These are phyloP conservation scores for Neohortaea acidophila DNA, from an alignment of 495 filamentous ascomycete genomes.

Conservation along the genomic window DNA sequence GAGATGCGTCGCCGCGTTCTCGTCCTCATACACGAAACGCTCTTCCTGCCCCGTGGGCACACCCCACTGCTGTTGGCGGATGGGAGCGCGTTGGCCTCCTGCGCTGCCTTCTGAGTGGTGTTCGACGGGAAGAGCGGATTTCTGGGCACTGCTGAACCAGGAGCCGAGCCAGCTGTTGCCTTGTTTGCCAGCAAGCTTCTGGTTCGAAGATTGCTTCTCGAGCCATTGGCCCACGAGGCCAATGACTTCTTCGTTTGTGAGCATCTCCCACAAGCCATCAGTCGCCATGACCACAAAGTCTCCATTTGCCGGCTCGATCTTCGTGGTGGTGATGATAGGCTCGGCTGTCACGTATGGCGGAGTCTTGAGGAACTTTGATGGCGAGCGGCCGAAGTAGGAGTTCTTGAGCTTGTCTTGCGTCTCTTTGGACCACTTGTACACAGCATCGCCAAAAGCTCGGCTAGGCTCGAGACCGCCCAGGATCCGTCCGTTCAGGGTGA, in stretches of 20 bases:
- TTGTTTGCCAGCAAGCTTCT: constrained; percentile 16
- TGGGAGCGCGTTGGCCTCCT: constrained; percentile 47
- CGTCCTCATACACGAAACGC: constrained; percentile 86
- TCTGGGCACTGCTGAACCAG: constrained; percentile 36
- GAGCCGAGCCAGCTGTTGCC: constrained; percentile 35
- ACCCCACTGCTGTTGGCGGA: constrained; percentile 75
- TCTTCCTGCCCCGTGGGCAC: constrained; percentile 50
- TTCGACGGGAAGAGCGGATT: constrained; percentile 40
- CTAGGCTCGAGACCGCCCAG: constrained; percentile 83
- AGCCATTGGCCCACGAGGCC: constrained; percentile 95
- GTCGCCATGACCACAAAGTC: constrained; percentile 96
- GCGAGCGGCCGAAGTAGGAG: constrained; percentile 70
- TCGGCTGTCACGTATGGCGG: constrained; percentile 98
- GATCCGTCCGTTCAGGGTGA: constrained; percentile 74
- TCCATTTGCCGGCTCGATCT: constrained; percentile 74
- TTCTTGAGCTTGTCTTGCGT: constrained; percentile 63
- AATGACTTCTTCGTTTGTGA: constrained; percentile 96
- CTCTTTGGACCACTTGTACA: constrained; percentile 88
- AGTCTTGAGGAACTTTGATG: constrained; percentile 58
- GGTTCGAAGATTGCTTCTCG: constrained; percentile 38
- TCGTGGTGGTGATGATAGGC: constrained; percentile 86
- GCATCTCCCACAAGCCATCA: constrained; percentile 97
- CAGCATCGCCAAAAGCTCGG: constrained; percentile 87
- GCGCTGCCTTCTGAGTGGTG: constrained; percentile 24
- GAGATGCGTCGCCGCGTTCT: constrained; percentile 90